Base-by-base conservation (phyloP, 164 flowering plant species). In the Sextonia rubra region DNA sequence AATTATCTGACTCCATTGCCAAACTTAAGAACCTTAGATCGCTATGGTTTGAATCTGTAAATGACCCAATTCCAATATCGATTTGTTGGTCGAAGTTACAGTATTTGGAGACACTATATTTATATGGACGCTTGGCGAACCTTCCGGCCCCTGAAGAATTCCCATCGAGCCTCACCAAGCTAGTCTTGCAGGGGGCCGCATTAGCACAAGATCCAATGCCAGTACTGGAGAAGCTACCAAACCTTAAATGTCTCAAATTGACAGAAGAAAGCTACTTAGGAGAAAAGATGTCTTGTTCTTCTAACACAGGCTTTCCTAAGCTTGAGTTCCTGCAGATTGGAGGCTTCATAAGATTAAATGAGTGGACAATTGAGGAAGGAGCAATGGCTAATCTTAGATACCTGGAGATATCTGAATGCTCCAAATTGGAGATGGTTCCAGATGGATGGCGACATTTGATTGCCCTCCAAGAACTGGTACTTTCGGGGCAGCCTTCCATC, bases 381-480 rank as follows among this genome's bases (percentile, higher is more conserved):
- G n/a, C n/a, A n/a, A n/a, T n/a, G 29, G 3, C 71, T 2, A 47
- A 26, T 23, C 71, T 69, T 23, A 23, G 24, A 47, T 3, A 11
- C n/a, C 26, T 48, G 7, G 32, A 47, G 23, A 69, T 69, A 22
- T 7, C 12, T 14, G 72, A 37, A 32, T 79, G 82, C 66, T 32
- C 48, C 37, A 56, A 56, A 12, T 61, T 79, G 70, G 71, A 70
- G 66, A 73, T 64, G 76, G 65, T 82, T 24, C 81, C 79, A 14
- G 83, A 81, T 67, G 83, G 81, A 1, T 30, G 78, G 73, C 77
- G 73, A 62, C 60, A 73, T 65, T 68, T 78, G 63, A 78, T 77
- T 64, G 68, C 75, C 47, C 64, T 77, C 58, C 29, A 66, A 55
- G 49, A 32, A 66, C 25, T 26, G 25, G 3, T 2, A 2, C 17